Evolutionary conservation across 1,139 yeast species (phyloP), one percentile per base, ranked within the genome.

Genomic region (Wickerhamomyces sp.): DNA sequence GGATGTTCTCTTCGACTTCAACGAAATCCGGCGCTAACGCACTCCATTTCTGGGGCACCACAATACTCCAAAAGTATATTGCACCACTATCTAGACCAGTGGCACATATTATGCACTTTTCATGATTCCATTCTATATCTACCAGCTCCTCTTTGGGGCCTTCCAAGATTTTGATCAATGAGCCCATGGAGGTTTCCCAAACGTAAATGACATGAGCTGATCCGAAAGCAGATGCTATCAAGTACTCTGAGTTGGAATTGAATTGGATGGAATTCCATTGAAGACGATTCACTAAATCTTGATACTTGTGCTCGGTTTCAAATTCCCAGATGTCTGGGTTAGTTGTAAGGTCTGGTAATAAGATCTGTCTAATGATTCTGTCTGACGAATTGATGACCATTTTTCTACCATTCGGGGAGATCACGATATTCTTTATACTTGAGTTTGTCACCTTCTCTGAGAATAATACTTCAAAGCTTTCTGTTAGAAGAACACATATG

Each of bases 21-120:
- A 84, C 95, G 55, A 91, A 89, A 58, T 91, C 98, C 0, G 97
- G 97, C 0, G 97, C 97, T 47, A 89, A 66, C 0, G 96, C 95
- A 58, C 95, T 83, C 98, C 98, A 89, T 59, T 86, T 84, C 51
- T 88, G 96, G 1, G 95, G 94, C 26, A 85, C 76, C 30, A 75
- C 75, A 14, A 86, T 74, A 37, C 84, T 77, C 96, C 96, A 91
- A 32, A 85, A 57, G 54, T 86, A 88, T 2, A 89, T 72, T 19
- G 76, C 68, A 1, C 97, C 97, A 25, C 86, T 72, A 52, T 89
- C 97, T 33, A 86, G 63, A 0, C 97, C 96, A 15, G 87, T 84
- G n/a, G 95, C 84, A 9, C 84, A 86, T 27, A 89, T 78, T 43
- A 75, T 67, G 55, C 95, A 86, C 36, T 78, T 70, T 31, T 76